Conservation (phyloP, 164 flowering plant species). For the Berberis thunbergii region DNA sequence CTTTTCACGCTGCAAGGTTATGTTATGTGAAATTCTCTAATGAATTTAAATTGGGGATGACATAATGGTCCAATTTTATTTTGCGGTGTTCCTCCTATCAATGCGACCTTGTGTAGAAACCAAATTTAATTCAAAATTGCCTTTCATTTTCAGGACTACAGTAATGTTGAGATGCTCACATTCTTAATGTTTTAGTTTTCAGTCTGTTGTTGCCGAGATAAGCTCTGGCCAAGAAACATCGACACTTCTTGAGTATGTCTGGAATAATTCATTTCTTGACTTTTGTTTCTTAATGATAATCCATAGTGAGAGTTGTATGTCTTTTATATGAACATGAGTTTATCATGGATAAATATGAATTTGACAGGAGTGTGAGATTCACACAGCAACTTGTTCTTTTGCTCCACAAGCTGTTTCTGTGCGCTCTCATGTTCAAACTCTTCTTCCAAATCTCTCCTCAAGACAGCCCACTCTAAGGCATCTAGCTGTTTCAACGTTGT, state of each 20-base stretch:
- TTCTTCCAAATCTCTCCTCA: conserved; percentile 76
- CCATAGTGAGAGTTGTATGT: neutral
- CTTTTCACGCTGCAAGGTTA: conserved; percentile 96
- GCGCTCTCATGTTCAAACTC: conserved; percentile 71
- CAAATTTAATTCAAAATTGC: no score
- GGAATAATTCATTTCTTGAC: neutral
- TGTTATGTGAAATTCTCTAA: neutral
- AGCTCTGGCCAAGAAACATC: conserved; percentile 82
- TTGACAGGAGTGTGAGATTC: conserved; percentile 69
- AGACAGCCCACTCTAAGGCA: conserved; percentile 93
- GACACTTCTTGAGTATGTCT: conserved; percentile 78
- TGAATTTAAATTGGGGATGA: no score
- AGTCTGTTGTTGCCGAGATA: conserved; percentile 94
- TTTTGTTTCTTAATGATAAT: neutral
- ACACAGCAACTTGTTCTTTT: conserved; percentile 94
- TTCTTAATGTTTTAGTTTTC: conserved; percentile 8
- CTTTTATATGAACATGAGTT: no score
- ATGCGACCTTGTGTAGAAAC: no score
- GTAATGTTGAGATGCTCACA: neutral
- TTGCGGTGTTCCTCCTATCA: no score
- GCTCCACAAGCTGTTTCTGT: conserved; percentile 97
- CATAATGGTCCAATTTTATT: no score
- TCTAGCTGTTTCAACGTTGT: conserved; percentile 79
- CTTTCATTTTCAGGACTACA: no score
- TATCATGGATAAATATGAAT: no score